phyloP scores from a whole-genome alignment of 2,329 filamentous ascomycete genomes.

The Aureobasidium sp. region DNA sequence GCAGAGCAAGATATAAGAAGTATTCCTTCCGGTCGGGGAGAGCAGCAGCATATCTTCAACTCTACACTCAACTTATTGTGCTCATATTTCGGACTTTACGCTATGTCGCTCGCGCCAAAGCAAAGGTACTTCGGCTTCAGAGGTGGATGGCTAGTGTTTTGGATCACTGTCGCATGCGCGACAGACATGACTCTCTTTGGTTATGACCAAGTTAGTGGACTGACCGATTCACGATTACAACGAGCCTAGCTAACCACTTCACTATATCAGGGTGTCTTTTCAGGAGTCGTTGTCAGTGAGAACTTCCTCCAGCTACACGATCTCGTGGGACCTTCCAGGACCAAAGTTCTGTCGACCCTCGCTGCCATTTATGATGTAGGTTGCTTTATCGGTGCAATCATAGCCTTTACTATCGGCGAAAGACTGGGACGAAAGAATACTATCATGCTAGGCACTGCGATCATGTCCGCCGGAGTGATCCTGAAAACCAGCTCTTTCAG shows the following conservation, averaged over 20 bases:
- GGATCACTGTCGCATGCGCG: slow-evolving; percentile 33
- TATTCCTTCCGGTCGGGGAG: background rate
- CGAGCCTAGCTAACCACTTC: slow-evolving; percentile 31
- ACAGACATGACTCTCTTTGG: slow-evolving; percentile 45
- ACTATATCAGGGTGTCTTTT: slow-evolving; percentile 40
- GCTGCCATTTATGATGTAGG: slow-evolving; percentile 55
- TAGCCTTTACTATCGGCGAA: slow-evolving; percentile 45
- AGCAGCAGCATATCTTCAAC: background rate
- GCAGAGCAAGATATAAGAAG: background rate
- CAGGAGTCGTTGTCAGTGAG: slow-evolving; percentile 48
- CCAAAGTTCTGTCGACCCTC: slow-evolving; percentile 34
- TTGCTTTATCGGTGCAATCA: slow-evolving; percentile 51
- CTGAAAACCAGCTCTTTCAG: slow-evolving; percentile 41
- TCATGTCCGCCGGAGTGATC: slow-evolving; percentile 44
- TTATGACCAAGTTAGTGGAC: slow-evolving; percentile 15
- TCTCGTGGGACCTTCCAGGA: slow-evolving; percentile 33
- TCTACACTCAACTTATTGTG: background rate
- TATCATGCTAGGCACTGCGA: slow-evolving; percentile 41
- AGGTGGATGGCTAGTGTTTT: slow-evolving; percentile 49
- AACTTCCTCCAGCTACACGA: slow-evolving; percentile 46
- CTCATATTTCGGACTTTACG: background rate
- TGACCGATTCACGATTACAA: background rate
- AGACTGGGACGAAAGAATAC: slow-evolving; percentile 42
- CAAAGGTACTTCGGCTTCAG: slow-evolving; percentile 47
- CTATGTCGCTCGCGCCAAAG: background rate